Evolutionary conservation across 2,329 filamentous ascomycete genomes (phyloP), one percentile per base, ranked within the genome.

Genomic region (Simplicillium sp.): DNA sequence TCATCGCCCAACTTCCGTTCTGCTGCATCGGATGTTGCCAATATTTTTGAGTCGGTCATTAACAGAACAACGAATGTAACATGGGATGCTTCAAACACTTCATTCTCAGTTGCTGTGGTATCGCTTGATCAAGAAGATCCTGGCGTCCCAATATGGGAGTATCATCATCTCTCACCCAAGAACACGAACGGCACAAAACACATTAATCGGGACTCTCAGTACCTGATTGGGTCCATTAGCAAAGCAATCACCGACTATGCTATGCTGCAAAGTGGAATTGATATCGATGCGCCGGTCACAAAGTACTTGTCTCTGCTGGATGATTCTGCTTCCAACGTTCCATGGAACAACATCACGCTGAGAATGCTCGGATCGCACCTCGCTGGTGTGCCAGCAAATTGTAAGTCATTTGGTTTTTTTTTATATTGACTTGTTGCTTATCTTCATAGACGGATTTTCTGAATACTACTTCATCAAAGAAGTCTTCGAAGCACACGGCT

Each of bases 191-290:
- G 61, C 15, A 62, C 61, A 1, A 50, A 53, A 18, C 8, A 50
- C 1, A 32, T 64, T 1, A 45, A 57, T 15, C 50, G 56, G 1
- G 50, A 64, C 40, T 64, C 62, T 0, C 62, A 67, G 46, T 68
- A 66, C 33, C 51, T 67, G 3, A 57, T 68, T 28, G 66, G 62
- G 0, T 67, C 61, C 0, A 48, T 67, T 6, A 58, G 58, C 0
- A 68, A 68, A 14, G 53, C 63, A 0, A 48, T 68, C 18, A 59
- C 65, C 0, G 60, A 57, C 12, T 54, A 65, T 11, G 16, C 66
- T 1, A 37, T 67, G 13, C 39, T 68, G 2, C 58, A 58, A 34
- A 60, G 54, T 13, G 56, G 57, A 0, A 38, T 66, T 3, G 44
- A 62, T 25, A 25, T 62, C 1, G 56, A 63, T 20, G 47, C 50